Conservation (phyloP, 306 rosid genomes). For the Acacia confusa region DNA sequence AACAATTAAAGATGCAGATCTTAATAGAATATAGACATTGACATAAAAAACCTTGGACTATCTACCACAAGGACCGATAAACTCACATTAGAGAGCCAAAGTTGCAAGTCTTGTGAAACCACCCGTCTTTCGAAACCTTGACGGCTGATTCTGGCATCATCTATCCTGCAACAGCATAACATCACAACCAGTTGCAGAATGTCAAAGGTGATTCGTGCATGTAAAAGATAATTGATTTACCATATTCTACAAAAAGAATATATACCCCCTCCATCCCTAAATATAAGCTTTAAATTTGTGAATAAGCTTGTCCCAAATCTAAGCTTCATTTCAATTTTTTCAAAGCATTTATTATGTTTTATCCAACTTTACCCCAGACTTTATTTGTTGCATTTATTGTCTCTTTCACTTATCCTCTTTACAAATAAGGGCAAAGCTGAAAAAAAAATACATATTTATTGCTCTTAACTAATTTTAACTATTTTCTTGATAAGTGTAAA, state of each 20-base stretch:
- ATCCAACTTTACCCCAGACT: too few relatives aligned
- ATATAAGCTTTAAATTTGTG: too few relatives aligned
- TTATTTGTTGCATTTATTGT: too few relatives aligned
- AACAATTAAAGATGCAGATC: slow-evolving; percentile 19
- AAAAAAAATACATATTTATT: too few relatives aligned
- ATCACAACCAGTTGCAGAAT: slow-evolving; percentile 23
- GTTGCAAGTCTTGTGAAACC: slow-evolving; percentile 77
- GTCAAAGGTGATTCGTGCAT: not conserved
- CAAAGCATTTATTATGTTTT: too few relatives aligned
- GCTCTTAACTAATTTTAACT: too few relatives aligned
- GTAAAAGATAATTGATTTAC: not conserved
- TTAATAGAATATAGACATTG: not conserved
- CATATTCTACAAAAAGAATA: not conserved
- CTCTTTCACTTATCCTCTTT: too few relatives aligned
- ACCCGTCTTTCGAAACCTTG: slow-evolving; percentile 97
- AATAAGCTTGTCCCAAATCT: too few relatives aligned
- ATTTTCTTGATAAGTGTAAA: too few relatives aligned
- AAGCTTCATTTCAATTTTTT: too few relatives aligned
- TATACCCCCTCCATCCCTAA: not conserved
- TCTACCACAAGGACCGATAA: not conserved
- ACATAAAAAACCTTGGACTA: not conserved
- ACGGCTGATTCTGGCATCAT: slow-evolving; percentile 64
- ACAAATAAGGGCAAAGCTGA: too few relatives aligned
- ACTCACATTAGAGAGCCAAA: slow-evolving; percentile 84
- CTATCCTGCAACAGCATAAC: slow-evolving; percentile 53